Evolutionary conservation across 2,329 filamentous ascomycete species (phyloP).

Genomic region (Parastagonospora nodorum): DNA sequence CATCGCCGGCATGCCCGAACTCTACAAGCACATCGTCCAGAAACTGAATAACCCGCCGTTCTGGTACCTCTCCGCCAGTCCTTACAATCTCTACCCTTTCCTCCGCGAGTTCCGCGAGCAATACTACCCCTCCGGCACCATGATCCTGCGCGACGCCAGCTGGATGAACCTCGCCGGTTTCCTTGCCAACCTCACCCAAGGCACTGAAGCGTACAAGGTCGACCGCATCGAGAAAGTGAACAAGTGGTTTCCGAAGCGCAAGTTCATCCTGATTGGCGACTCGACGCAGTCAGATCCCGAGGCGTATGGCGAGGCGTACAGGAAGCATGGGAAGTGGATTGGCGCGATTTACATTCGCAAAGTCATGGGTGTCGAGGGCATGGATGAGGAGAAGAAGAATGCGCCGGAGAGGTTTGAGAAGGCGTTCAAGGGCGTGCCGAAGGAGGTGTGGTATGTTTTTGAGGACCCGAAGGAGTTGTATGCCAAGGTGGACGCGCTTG

Average conservation of each 20-base stretch:
- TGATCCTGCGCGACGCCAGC: slow-evolving; percentile 82
- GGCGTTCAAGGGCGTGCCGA: slow-evolving; percentile 78
- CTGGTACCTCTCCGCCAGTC: slow-evolving; percentile 93
- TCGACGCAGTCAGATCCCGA: slow-evolving; percentile 92
- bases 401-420: slow-evolving; percentile 74
- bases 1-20: slow-evolving; percentile 79
- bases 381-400: slow-evolving; percentile 74
- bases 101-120: slow-evolving; percentile 73
- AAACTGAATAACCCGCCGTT: slow-evolving; percentile 69
- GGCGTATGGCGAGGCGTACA: slow-evolving; percentile 79
- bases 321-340: slow-evolving; percentile 75
- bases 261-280: slow-evolving; percentile 85
- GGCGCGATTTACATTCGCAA: slow-evolving; percentile 84
- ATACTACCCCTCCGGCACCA: slow-evolving; percentile 76
- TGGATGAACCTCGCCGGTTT: slow-evolving; percentile 86
- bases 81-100: slow-evolving; percentile 93
- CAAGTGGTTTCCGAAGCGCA: slow-evolving; percentile 75
- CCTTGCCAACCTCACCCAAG: slow-evolving; percentile 76
- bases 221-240: slow-evolving; percentile 79
- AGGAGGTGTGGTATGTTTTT: slow-evolving; percentile 79
- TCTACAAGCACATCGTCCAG: slow-evolving; percentile 71
- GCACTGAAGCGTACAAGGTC: slow-evolving; percentile 85
- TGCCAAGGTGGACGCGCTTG: slow-evolving; percentile 43
- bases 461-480: slow-evolving; percentile 71
- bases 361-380: slow-evolving; percentile 75